Conservation (phyloP, 805 yeast species). For the Yarrowia sp. region DNA sequence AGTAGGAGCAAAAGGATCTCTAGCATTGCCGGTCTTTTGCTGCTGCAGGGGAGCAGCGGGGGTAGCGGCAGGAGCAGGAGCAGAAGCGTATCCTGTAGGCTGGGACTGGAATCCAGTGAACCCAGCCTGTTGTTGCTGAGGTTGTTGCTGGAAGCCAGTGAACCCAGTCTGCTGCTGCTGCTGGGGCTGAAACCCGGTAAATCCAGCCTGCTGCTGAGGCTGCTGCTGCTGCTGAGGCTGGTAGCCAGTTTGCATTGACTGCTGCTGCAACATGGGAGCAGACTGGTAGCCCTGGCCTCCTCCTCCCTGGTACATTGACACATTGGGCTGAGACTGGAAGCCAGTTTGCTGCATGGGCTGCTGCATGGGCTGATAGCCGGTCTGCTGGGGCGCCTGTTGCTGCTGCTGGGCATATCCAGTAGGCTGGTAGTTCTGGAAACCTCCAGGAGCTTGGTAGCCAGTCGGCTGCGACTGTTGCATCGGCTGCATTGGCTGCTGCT, state of each 20-base stretch:
- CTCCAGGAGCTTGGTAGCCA: constrained; percentile 17
- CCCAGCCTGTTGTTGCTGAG: neutral
- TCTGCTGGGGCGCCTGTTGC: constrained; percentile 27
- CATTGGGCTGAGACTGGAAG: constrained; percentile 26
- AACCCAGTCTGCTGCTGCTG: constrained; percentile 13
- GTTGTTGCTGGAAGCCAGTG: constrained; percentile 28
- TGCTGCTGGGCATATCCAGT: constrained; percentile 27
- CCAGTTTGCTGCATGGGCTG: constrained; percentile 27
- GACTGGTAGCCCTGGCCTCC: constrained; percentile 22
- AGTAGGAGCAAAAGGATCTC: constrained; percentile 22
- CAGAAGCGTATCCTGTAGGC: constrained; percentile 34
- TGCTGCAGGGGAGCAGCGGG: constrained; percentile 18
- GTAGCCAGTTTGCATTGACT: neutral
- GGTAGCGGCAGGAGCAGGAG: neutral
- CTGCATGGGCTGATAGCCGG: constrained; percentile 31
- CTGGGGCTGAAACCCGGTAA: constrained; percentile 1
- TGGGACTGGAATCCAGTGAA: constrained; percentile 25
- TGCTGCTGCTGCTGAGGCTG: neutral
- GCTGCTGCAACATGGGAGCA: constrained; percentile 26
- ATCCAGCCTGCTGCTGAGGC: constrained; percentile 5
- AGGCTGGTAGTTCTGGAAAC: constrained; percentile 24
- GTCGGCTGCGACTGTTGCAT: constrained; percentile 8
- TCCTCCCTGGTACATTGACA: constrained; percentile 23
- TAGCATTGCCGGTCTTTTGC: constrained; percentile 19
- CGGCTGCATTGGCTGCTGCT: constrained; percentile 25